Conservation (phyloP, 2,329 filamentous ascomycete genomes). For the Neofusicoccum ribis region DNA sequence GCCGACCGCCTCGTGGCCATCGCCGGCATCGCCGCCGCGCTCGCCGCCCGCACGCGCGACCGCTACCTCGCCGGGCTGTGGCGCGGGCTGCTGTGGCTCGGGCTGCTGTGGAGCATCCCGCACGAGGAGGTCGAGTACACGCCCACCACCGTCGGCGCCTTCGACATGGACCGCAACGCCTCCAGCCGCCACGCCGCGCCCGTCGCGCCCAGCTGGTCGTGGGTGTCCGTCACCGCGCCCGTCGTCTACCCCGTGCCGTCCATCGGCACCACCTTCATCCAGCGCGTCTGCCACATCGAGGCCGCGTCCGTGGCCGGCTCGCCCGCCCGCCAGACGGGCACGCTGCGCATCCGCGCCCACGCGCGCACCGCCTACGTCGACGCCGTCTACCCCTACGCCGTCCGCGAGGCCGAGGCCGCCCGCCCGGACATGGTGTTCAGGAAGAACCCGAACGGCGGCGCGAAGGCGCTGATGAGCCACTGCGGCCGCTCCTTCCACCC, state of each 20-base stretch:
- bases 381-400: constrained; percentile 25
- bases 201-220: constrained; percentile 1
- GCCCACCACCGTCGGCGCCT: background rate
- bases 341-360: constrained; percentile 23
- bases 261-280: constrained; percentile 11
- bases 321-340: constrained; percentile 20
- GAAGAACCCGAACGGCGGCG: background rate
- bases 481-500: constrained; percentile 22
- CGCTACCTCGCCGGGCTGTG: background rate
- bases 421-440: constrained; percentile 21
- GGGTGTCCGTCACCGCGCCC: background rate
- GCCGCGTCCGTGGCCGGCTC: constrained; percentile 18
- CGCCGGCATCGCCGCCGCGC: background rate
- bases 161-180: background rate
- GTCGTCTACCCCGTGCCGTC: constrained; percentile 22
- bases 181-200: background rate
- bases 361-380: constrained; percentile 25
- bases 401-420: constrained; percentile 21
- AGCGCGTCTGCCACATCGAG: constrained; percentile 24
- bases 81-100: background rate
- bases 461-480: constrained; percentile 19
- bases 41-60: background rate
- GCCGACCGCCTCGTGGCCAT: background rate
- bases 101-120: constrained; percentile 1
- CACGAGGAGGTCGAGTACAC: background rate